These are phyloP conservation scores for Typha latifolia DNA, from an alignment of 176 grass and related monocot genomes.

Conservation along the genomic window DNA sequence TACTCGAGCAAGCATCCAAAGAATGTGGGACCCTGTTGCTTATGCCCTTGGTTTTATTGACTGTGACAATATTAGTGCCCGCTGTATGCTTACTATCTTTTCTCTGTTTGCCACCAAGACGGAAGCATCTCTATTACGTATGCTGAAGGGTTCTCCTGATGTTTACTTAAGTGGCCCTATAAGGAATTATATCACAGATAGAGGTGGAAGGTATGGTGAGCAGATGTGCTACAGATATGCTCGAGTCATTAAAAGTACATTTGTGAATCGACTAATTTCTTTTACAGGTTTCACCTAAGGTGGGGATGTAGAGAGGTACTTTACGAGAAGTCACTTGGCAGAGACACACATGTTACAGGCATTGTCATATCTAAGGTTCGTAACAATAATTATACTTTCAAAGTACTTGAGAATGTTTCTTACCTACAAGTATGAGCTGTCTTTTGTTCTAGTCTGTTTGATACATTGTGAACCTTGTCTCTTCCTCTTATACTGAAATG, in stretches of 20 bases:
- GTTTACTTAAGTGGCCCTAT: constrained; percentile 91
- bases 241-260: background rate
- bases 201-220: constrained; percentile 81
- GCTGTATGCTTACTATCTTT: constrained; percentile 99
- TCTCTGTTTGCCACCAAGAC: constrained; percentile 96
- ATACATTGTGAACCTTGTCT: background rate
- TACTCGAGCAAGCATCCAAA: constrained; percentile 65
- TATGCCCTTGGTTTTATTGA: constrained; percentile 97
- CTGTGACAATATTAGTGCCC: constrained; percentile 99
- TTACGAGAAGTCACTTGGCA: constrained; percentile 62
- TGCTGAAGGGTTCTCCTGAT: constrained; percentile 99
- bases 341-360: constrained; percentile 71
- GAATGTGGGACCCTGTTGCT: constrained; percentile 99
- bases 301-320: constrained; percentile 96
- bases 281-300: constrained; percentile 80
- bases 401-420: too few relatives aligned
- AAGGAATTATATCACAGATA: constrained; percentile 88
- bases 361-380: constrained; percentile 65
- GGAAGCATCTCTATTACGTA: constrained; percentile 89
- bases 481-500: background rate
- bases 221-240: background rate
- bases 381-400: background rate
- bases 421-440: too few relatives aligned
- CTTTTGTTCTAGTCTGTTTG: too few relatives aligned
- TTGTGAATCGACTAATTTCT: background rate